phyloP scores from a whole-genome alignment of 2,329 filamentous ascomycete species.

The Cryoendolithus antarcticus region DNA sequence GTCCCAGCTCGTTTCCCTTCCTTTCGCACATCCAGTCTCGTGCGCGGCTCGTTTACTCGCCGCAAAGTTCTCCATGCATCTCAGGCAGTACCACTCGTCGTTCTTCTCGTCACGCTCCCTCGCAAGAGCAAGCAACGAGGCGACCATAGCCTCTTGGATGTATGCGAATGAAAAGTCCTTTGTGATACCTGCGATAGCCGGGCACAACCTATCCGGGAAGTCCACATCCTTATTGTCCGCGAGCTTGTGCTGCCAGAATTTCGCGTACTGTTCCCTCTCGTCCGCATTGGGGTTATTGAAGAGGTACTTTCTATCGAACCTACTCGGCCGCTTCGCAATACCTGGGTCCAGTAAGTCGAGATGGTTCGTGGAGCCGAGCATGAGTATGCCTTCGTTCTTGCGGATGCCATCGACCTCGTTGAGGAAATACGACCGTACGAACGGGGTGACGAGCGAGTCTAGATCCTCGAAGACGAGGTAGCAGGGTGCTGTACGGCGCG shows the following conservation, averaged over 20 bases:
- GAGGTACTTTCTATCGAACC: constrained; percentile 55
- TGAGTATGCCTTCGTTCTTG: constrained; percentile 18
- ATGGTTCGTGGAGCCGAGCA: constrained; percentile 3
- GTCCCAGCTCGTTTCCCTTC: too few relatives aligned
- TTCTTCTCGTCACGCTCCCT: too few relatives aligned
- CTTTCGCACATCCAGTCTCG: too few relatives aligned
- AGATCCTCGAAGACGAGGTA: constrained; percentile 61
- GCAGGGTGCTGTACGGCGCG: constrained; percentile 51
- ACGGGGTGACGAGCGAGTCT: constrained; percentile 50
- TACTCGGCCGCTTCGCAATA: constrained; percentile 46
- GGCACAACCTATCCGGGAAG: constrained; percentile 46
- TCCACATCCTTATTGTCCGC: constrained; percentile 43
- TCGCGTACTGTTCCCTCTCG: constrained; percentile 47
- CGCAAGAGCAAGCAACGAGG: too few relatives aligned
- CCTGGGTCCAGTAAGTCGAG: constrained; percentile 44
- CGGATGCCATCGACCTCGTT: constrained; percentile 61
- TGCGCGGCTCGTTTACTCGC: too few relatives aligned
- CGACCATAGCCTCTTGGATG: constrained; percentile 55
- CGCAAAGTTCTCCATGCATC: too few relatives aligned
- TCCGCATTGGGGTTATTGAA: constrained; percentile 39
- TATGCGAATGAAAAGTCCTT: constrained; percentile 57
- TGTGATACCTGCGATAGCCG: constrained; percentile 49
- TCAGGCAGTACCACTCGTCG: too few relatives aligned
- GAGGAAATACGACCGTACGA: constrained; percentile 54
- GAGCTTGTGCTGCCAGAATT: constrained; percentile 51